phyloP scores from a whole-genome alignment of 2,329 filamentous ascomycete species.

The Xylaria multiplex region DNA sequence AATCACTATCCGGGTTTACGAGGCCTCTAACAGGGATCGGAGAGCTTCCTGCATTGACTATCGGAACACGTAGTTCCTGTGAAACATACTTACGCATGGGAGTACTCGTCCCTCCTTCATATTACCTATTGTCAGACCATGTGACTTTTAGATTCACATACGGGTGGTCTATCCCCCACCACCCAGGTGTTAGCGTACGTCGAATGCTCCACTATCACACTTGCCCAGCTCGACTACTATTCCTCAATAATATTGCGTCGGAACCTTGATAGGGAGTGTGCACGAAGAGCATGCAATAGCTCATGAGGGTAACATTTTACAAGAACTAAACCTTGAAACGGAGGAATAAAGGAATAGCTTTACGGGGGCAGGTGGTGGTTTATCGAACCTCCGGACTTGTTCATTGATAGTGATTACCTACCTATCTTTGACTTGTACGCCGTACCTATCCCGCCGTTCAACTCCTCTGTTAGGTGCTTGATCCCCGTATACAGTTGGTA shows the following conservation, averaged over 20 bases:
- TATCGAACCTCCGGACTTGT: too few relatives aligned
- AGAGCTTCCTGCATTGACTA: slow-evolving; percentile 8
- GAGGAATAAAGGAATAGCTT: background rate
- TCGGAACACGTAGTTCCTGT: slow-evolving; percentile 14
- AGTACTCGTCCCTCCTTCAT: background rate
- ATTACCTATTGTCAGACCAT: too few relatives aligned
- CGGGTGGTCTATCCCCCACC: too few relatives aligned
- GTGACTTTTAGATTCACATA: too few relatives aligned
- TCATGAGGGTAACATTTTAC: too few relatives aligned
- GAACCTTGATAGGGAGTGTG: too few relatives aligned
- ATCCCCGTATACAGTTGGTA: background rate
- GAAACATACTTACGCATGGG: background rate
- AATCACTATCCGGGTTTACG: background rate
- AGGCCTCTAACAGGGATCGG: background rate
- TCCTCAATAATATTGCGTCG: too few relatives aligned
- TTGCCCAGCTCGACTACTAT: too few relatives aligned
- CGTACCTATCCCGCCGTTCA: background rate
- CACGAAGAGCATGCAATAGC: too few relatives aligned
- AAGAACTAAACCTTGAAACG: background rate
- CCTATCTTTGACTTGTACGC: background rate
- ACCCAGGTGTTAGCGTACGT: too few relatives aligned
- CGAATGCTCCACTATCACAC: too few relatives aligned
- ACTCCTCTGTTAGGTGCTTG: background rate
- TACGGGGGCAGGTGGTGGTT: background rate
- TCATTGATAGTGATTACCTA: background rate